Evolutionary conservation across 768 basidiomycete genomes (phyloP).

Genomic region (Mycena vitilis): DNA sequence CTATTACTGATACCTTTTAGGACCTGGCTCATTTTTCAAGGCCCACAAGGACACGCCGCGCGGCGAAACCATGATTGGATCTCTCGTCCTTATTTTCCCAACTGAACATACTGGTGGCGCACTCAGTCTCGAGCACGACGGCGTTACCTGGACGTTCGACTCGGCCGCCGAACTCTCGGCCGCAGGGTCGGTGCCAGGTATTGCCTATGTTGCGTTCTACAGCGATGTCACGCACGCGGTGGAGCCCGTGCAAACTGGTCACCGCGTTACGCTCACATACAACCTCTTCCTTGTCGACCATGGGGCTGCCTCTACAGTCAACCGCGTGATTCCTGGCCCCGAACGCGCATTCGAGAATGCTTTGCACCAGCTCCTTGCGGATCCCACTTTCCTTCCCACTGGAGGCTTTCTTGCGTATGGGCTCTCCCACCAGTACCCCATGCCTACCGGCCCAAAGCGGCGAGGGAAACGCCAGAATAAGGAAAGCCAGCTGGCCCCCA

Average conservation of each 20-base stretch:
- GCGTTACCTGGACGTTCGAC: neutral
- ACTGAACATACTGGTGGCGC: neutral
- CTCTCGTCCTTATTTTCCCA: neutral
- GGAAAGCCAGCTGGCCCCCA: neutral
- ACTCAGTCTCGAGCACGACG: neutral
- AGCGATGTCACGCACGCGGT: slow-evolving; percentile 15
- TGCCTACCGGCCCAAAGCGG: slow-evolving; percentile 10
- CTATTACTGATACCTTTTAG: neutral
- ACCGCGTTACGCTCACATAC: slow-evolving; percentile 56
- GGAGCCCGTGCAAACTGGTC: slow-evolving; percentile 51
- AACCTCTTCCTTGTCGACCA: slow-evolving; percentile 49
- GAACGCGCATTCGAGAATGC: slow-evolving; percentile 32
- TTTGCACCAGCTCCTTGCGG: slow-evolving; percentile 41
- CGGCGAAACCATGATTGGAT: neutral
- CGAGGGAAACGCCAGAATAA: neutral
- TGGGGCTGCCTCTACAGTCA: neutral
- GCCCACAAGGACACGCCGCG: neutral
- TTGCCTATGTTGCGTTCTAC: neutral
- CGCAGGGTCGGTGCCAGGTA: neutral
- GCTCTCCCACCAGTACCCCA: slow-evolving; percentile 49
- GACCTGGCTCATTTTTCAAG: neutral
- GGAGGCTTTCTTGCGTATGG: slow-evolving; percentile 52
- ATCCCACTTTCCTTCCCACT: slow-evolving; percentile 42
- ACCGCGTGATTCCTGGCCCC: slow-evolving; percentile 1
- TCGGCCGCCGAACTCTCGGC: neutral